Conservation (phyloP, 495 filamentous ascomycete species). For the Hypomontagnella submonticulosa region DNA sequence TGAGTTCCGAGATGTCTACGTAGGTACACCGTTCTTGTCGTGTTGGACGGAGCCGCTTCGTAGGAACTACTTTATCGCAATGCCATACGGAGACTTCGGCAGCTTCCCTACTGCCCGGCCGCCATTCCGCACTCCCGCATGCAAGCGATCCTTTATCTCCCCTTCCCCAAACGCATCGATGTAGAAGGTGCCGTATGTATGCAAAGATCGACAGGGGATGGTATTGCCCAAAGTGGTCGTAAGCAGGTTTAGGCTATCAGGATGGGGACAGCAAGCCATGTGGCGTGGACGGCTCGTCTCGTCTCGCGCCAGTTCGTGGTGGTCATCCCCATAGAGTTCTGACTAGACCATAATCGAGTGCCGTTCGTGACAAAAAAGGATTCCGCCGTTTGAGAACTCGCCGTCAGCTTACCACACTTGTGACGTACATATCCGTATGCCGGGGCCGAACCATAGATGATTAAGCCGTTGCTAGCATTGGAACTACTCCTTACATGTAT, state of each 20-base stretch:
- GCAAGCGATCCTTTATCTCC: constrained; percentile 4
- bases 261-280: neutral
- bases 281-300: constrained; percentile 3
- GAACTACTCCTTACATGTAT: constrained; percentile 1
- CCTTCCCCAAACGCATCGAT: constrained; percentile 1
- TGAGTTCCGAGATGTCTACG: neutral
- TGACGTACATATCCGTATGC: constrained; percentile 4
- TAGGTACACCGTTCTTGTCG: constrained; percentile 1
- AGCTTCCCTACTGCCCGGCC: constrained; percentile 2
- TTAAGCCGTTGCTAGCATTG: neutral
- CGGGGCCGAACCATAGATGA: neutral
- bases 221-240: neutral
- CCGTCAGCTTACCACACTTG: constrained; percentile 2
- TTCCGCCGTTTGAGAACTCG: neutral
- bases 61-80: constrained; percentile 6
- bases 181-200: constrained; percentile 1
- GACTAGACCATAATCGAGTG: constrained; percentile 11
- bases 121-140: constrained; percentile 6
- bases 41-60: constrained; percentile 3
- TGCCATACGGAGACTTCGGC: constrained; percentile 6
- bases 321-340: constrained; percentile 10
- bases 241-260: constrained; percentile 4
- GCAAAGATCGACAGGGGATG: constrained; percentile 1
- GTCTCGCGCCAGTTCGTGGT: no score
- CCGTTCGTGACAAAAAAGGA: constrained; percentile 4